A percentile compares a stretch with the other conserved stretches of the same genome.
phyloP scores from a whole-genome alignment of 495 filamentous ascomycete species.

The Astrothelium subdiscretum region DNA sequence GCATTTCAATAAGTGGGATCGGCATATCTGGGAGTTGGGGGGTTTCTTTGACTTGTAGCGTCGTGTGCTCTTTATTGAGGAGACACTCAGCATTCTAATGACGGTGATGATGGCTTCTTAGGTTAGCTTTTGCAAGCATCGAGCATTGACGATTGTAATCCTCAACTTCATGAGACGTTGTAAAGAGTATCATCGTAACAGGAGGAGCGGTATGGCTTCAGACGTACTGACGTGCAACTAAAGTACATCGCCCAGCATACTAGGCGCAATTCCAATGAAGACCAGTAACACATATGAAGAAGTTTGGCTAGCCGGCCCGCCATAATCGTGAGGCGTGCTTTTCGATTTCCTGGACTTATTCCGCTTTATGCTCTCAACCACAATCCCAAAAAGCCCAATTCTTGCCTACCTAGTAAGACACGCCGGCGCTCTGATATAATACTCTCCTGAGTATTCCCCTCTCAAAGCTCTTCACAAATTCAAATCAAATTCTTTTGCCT shows the following conservation, averaged over 20 bases:
- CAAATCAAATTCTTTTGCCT: constrained; percentile 32
- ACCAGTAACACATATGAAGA: not conserved
- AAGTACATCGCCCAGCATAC: not conserved
- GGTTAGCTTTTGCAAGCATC: too few relatives aligned
- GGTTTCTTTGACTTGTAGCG: too few relatives aligned
- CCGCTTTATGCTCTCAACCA: not conserved
- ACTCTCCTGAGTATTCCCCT: not conserved
- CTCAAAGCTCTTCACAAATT: not conserved
- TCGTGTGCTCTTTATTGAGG: too few relatives aligned
- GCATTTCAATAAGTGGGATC: too few relatives aligned
- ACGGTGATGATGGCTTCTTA: too few relatives aligned
- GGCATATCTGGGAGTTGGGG: too few relatives aligned
- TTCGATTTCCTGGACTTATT: not conserved
- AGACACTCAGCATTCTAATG: too few relatives aligned
- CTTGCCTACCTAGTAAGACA: too few relatives aligned
- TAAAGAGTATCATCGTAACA: not conserved
- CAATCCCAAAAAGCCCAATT: not conserved
- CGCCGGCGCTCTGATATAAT: too few relatives aligned
- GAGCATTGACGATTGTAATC: too few relatives aligned
- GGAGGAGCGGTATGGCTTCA: not conserved
- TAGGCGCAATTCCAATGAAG: not conserved
- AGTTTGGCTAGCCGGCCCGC: not conserved
- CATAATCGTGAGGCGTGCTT: not conserved
- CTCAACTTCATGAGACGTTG: not conserved
- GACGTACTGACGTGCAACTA: not conserved